Percentiles rank a stretch among this genome's conserved stretches.
phyloP scores from a whole-genome alignment of 192 early-diverging fungal genomes.

The Backusella morwellensis region DNA sequence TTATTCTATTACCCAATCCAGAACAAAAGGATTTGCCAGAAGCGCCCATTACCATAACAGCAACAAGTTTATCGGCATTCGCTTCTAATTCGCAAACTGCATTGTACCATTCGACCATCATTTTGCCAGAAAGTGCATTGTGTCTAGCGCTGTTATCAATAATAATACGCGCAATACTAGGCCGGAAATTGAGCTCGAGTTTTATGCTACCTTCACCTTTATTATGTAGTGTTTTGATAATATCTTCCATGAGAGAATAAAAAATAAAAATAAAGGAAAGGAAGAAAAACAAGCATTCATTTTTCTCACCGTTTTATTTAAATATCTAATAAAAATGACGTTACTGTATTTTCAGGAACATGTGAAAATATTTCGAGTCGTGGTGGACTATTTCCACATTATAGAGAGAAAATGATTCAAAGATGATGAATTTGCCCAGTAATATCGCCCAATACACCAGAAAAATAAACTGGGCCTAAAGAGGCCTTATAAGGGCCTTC shows the following conservation, averaged over 20 bases:
- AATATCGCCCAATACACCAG: no score
- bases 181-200: constrained; percentile 31
- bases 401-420: no score
- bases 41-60: constrained; percentile 41
- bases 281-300: no score
- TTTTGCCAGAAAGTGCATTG: constrained; percentile 58
- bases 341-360: no score
- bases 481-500: no score
- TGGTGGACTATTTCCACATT: no score
- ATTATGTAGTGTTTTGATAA: neutral
- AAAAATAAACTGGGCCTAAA: no score
- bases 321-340: no score
- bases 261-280: neutral
- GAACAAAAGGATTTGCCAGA: constrained; percentile 45
- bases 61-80: constrained; percentile 29
- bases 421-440: no score
- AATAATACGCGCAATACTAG: constrained; percentile 44
- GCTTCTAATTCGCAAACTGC: constrained; percentile 47
- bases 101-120: constrained; percentile 62
- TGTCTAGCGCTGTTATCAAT: constrained; percentile 46
- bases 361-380: no score
- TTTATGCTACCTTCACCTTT: constrained; percentile 41
- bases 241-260: neutral
- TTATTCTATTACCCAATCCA: constrained; percentile 41
- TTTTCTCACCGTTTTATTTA: no score